Base-by-base conservation (phyloP, 2,329 filamentous ascomycete genomes). In the Nigrospora osmanthi region DNA sequence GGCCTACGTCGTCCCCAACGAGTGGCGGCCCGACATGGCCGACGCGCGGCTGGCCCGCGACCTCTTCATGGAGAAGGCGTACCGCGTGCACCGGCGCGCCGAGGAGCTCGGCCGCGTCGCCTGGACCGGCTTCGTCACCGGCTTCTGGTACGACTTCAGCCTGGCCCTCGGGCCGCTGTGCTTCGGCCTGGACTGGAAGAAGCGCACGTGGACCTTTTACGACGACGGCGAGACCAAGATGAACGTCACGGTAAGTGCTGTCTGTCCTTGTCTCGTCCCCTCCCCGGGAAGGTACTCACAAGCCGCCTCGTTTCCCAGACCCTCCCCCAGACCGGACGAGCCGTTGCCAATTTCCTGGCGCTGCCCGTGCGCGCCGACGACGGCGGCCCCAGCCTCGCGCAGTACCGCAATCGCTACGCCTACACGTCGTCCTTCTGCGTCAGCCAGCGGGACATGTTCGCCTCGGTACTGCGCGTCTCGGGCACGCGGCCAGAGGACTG, bases 401-500 rank as follows among this genome's bases (percentile, higher is more conserved):
- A 50, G 32, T 79, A 67, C 52, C 60, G 64, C 3, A 78, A 81
- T 58, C 68, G 70, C 41, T 50, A 54, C 0, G 55, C 83, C 2
- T 77, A 71, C 52, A 52, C 82, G 11, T 69, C 66, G 9, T 81
- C 75, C 48, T 86, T 84, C 63, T 58, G 64, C 11, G 52, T 81
- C 48, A 78, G 62, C 47, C 83, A 87, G 59, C 69, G 70, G 11
- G 81, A 87, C 11, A 85, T 87, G 67, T 70, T 87, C 44, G 72
- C 75, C 35, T 73, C 72, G n/a, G 61, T 82, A 12, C 70, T 81
- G 53, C 72, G 75, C 17, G 80, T 81, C 4, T 75, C 76, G 0
- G 72, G 72, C 0, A 78, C 74, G 0, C 73, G 63, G 2, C 2
- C 28, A 9, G 62, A 59, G 0, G 81, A 85, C 53, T 87, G 83